These are phyloP conservation scores for Termitomyces sp. DNA, from an alignment of 768 basidiomycete species.

Conservation along the genomic window DNA sequence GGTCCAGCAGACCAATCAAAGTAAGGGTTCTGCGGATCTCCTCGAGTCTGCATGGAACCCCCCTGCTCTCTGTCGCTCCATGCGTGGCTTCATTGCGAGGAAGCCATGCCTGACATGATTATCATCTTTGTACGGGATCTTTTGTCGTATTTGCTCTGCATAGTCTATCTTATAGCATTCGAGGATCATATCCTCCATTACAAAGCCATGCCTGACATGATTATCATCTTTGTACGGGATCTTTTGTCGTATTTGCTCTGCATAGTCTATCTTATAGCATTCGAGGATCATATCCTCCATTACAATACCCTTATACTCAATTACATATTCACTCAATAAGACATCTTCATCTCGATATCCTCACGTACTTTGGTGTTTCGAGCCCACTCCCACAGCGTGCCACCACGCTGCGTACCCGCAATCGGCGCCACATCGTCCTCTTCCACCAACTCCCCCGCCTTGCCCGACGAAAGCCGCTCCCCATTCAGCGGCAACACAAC, in stretches of 20 bases:
- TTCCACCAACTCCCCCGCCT: constrained; percentile 2
- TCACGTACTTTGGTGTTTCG: neutral
- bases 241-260: constrained; percentile 8
- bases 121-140: neutral
- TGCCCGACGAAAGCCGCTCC: neutral
- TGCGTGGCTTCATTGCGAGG: constrained; percentile 52
- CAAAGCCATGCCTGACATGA: constrained; percentile 24
- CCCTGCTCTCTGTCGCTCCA: constrained; percentile 34
- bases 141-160: constrained; percentile 8
- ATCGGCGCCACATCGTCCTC: constrained; percentile 2
- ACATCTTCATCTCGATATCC: constrained; percentile 1
- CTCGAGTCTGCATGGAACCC: neutral
- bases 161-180: constrained; percentile 1
- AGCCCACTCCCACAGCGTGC: neutral
- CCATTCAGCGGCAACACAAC: neutral
- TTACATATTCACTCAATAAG: too few relatives aligned
- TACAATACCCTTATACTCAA: neutral
- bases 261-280: constrained; percentile 2
- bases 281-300: neutral
- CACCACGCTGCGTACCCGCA: neutral
- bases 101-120: constrained; percentile 23
- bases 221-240: neutral
- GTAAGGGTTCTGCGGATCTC: neutral
- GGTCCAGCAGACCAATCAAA: constrained; percentile 13
- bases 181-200: neutral